phyloP scores from a whole-genome alignment of 2,329 filamentous ascomycete species.

The Aspergillus carbonarius region DNA sequence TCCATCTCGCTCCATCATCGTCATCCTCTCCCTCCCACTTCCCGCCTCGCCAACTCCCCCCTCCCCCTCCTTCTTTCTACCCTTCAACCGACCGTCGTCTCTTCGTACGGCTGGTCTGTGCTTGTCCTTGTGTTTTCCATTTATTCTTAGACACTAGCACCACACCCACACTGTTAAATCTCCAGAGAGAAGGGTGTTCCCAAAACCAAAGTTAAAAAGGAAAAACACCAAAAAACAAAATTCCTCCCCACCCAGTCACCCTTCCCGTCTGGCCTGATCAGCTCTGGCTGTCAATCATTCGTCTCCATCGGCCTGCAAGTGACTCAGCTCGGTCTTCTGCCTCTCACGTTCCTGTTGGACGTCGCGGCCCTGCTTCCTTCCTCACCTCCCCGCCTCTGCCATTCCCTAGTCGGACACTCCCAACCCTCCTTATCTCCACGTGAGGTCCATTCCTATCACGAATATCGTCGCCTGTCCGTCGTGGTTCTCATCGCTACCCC shows the following conservation, averaged over 20 bases:
- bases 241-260: conserved; percentile 9
- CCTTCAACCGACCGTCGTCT: conserved; percentile 13
- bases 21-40: conserved; percentile 14
- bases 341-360: conserved; percentile 19
- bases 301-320: conserved; percentile 23
- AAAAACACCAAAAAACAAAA: conserved; percentile 13
- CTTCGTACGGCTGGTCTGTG: conserved; percentile 16
- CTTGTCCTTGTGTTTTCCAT: conserved; percentile 14
- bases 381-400: conserved; percentile 11
- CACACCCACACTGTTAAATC: conserved; percentile 5
- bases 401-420: conserved; percentile 5
- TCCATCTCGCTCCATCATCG: conserved; percentile 11
- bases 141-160: conserved; percentile 12
- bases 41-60: conserved; percentile 8
- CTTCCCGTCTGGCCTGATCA: conserved; percentile 14
- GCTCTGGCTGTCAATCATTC: conserved; percentile 26
- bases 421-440: conserved; percentile 18
- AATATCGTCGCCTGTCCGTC: conserved; percentile 12
- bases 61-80: conserved; percentile 12
- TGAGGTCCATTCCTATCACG: conserved; percentile 12
- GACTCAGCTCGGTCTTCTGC: conserved; percentile 15
- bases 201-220: neutral
- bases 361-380: conserved; percentile 19
- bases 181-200: conserved; percentile 10
- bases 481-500: conserved; percentile 8